A percentile compares a stretch with the other conserved stretches of the same genome.
Evolutionary conservation across 345 rosid species (phyloP).

Genomic region (Nephelium lappaceum): DNA sequence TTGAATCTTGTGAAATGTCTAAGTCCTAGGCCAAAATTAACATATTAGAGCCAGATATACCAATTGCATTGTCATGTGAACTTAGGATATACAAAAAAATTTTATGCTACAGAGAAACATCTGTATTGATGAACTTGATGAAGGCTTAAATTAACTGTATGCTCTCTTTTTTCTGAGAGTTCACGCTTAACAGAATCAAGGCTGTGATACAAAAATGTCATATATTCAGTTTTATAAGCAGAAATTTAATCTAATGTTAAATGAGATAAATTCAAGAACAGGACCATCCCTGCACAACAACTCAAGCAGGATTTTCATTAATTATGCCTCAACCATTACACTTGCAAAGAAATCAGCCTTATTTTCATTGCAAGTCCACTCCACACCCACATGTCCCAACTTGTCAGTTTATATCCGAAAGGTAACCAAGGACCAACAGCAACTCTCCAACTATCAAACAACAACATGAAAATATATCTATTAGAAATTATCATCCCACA

Average conservation of each 20-base stretch:
- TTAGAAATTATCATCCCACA: not conserved
- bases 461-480: not conserved
- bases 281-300: not conserved
- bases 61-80: not conserved
- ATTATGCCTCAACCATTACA: not conserved
- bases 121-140: not conserved
- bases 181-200: not conserved
- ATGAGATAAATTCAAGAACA: not conserved
- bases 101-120: not conserved
- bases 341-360: not conserved
- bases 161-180: not conserved
- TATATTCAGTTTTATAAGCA: not conserved
- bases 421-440: not conserved
- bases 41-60: constrained; percentile 9
- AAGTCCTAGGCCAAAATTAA: constrained; percentile 65
- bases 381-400: not conserved
- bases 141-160: not conserved
- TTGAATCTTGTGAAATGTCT: constrained; percentile 88
- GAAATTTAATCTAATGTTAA: not conserved
- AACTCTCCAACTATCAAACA: not conserved
- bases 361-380: not conserved
- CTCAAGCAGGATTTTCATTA: not conserved
- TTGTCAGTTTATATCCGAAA: not conserved
- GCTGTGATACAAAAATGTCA: not conserved
- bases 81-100: not conserved